Evolutionary conservation across 495 filamentous ascomycete species (phyloP).

Genomic region (Neurospora sp.): DNA sequence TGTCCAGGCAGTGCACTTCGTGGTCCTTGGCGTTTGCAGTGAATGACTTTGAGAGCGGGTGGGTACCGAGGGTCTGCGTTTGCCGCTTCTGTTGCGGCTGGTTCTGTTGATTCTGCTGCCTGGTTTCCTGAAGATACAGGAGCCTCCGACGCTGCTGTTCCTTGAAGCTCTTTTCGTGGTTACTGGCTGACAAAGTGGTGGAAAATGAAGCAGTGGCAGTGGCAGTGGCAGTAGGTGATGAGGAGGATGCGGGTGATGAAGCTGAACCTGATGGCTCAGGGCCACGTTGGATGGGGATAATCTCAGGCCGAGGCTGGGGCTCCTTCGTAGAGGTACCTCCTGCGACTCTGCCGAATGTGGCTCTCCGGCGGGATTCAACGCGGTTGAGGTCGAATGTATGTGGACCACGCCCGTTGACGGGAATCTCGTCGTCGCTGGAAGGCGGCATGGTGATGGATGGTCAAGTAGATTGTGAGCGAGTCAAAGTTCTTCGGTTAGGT

Average conservation of each 20-base stretch:
- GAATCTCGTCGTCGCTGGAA: background rate
- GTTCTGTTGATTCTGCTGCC: background rate
- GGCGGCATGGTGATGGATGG: background rate
- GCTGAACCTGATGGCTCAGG: background rate
- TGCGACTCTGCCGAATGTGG: background rate
- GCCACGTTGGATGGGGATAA: background rate
- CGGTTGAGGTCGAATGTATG: background rate
- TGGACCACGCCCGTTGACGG: background rate
- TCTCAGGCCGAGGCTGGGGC: background rate
- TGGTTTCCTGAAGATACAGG: background rate
- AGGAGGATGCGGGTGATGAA: background rate
- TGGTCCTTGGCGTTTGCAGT: background rate
- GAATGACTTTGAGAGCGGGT: background rate
- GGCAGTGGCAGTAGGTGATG: background rate
- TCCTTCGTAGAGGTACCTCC: background rate
- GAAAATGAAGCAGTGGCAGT: background rate
- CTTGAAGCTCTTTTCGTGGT: background rate
- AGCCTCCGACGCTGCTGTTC: background rate
- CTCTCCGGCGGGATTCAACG: background rate
- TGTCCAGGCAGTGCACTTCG: background rate
- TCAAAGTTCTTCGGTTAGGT: background rate
- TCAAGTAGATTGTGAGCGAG: background rate
- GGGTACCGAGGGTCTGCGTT: background rate
- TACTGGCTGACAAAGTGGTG: background rate
- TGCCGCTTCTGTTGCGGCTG: background rate